Evolutionary conservation across 2,329 filamentous ascomycete genomes (phyloP).

Genomic region (Zymoseptoria ardabiliae): DNA sequence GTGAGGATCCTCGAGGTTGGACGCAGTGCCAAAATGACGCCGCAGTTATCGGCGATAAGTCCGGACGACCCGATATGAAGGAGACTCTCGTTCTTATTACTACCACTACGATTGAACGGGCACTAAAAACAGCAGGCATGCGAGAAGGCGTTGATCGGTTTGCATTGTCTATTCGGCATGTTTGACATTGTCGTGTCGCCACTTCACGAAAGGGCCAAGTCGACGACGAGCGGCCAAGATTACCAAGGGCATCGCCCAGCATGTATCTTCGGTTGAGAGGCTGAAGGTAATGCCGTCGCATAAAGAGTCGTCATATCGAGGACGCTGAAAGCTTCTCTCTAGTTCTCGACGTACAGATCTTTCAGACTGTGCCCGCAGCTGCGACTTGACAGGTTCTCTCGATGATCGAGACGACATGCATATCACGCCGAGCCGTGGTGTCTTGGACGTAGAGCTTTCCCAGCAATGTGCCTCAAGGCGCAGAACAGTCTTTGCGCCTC

Average conservation of each 20-base stretch:
- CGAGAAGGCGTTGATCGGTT: neutral
- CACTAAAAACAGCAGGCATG: neutral
- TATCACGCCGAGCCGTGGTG: neutral
- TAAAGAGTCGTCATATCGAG: neutral
- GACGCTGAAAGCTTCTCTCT: neutral
- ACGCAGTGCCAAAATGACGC: neutral
- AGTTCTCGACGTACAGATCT: neutral
- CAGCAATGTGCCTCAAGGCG: neutral
- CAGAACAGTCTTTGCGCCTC: neutral
- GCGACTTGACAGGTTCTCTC: neutral
- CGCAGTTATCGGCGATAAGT: neutral
- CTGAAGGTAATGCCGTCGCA: neutral
- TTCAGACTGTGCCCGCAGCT: neutral
- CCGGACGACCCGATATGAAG: neutral
- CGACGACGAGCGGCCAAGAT: neutral
- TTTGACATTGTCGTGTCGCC: neutral
- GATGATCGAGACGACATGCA: neutral
- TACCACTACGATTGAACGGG: neutral
- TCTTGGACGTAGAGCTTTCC: neutral
- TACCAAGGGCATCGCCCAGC: neutral
- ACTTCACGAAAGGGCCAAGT: neutral
- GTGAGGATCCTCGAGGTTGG: neutral
- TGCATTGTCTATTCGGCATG: neutral
- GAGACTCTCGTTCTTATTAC: neutral
- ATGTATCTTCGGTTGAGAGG: neutral